Evolutionary conservation across 1,139 yeast species (phyloP).

Genomic region (Zhuliangozyma parablackwelliae): DNA sequence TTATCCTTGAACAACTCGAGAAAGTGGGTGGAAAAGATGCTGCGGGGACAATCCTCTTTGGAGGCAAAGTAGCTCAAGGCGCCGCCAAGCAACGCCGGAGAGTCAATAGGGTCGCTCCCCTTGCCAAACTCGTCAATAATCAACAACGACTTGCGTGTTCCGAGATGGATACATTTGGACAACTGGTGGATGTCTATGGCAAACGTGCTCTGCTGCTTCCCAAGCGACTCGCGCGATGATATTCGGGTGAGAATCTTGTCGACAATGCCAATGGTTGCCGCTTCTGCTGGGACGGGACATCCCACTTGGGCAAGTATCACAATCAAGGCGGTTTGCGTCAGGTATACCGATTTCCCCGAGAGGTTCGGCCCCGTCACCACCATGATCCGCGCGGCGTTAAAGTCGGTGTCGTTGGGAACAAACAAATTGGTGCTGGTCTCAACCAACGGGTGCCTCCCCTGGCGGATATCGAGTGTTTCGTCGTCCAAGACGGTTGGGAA

Average conservation of each 20-base stretch:
- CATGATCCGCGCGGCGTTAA: conserved; percentile 15
- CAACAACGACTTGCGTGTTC: conserved; percentile 32
- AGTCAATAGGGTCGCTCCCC: conserved; percentile 45
- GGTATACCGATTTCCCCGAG: conserved; percentile 48
- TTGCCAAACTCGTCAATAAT: conserved; percentile 51
- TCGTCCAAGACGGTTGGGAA: conserved; percentile 31
- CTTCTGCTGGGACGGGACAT: conserved; percentile 42
- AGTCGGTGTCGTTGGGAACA: conserved; percentile 30
- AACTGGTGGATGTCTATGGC: conserved; percentile 42
- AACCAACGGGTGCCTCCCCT: conserved; percentile 39
- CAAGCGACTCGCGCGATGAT: conserved; percentile 37
- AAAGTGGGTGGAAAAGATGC: conserved; percentile 40
- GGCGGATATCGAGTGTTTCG: conserved; percentile 14
- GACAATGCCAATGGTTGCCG: conserved; percentile 38
- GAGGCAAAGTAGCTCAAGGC: conserved; percentile 21
- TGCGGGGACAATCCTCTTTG: conserved; percentile 19
- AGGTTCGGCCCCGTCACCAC: conserved; percentile 49
- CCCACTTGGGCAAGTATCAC: conserved; percentile 46
- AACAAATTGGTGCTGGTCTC: conserved; percentile 24
- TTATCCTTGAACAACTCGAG: conserved; percentile 29
- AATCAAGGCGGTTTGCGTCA: conserved; percentile 40
- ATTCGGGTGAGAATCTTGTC: conserved; percentile 41
- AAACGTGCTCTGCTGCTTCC: conserved; percentile 41
- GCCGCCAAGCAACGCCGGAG: conserved; percentile 41
- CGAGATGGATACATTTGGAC: conserved; percentile 31